Evolutionary conservation across 345 rosid genomes (phyloP), one percentile per base, ranked within the genome.

Genomic region (Pistacia integerrima): DNA sequence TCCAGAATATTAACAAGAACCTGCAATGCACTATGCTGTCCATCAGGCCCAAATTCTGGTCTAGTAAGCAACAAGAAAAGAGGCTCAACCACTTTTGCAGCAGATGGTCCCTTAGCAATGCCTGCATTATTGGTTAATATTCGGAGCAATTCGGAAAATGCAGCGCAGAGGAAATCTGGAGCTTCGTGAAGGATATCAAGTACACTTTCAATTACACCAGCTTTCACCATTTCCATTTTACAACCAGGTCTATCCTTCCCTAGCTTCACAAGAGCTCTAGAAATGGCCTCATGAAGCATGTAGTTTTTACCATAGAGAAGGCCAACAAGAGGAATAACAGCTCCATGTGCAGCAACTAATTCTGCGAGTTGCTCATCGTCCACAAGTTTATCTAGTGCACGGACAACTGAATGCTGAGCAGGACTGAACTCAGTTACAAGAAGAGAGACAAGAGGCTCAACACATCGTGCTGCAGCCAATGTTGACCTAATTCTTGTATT

Each of bases 321-420:
- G 78, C 98, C 94, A 74, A 94, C 98, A 81, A 97, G 97, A 82
- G 99, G 99, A 79, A 94, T 84, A 68, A 97, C 98, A 41, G 99
- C 98, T 49, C 98, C 99, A 86, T 94, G 98, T 33, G 98, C 98
- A 44, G 98, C 99, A 75, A 97, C 98, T 67, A 94, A 88, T 87
- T 97, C 99, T 56, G 99, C 99, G 70, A 97, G 87, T 80, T 97
- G 98, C 84, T 94, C 99, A 79, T 97, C 99, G 79, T 97, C 99
- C 48, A 92, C 91, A 76, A 97, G 96, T 84, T 94, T 94, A 80
- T 94, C 99, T 71, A 97, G 62, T 2, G 99, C 99, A 63, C 92
- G 90, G 55, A 97, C 99, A 68, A 94, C 98, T 48, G 98, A 94
- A 84, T 91, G 92, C 83, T 94, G 99, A 56, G 97, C 94, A 79